These are phyloP conservation scores for Trichoderma gracile DNA, from an alignment of 2,329 filamentous ascomycete species.

Conservation along the genomic window DNA sequence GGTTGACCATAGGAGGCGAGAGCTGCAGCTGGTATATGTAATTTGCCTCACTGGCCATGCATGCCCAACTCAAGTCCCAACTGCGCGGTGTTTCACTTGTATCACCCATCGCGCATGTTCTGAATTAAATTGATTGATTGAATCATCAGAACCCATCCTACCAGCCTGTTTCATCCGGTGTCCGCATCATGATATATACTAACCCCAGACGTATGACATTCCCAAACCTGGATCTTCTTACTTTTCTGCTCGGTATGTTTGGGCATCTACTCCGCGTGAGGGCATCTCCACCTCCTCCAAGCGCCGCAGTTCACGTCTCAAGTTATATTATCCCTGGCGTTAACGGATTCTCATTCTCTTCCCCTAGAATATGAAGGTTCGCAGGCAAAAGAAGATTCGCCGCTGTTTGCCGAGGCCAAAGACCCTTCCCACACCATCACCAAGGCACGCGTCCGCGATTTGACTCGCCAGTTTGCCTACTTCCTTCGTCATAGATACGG, in stretches of 20 bases:
- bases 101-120: background rate
- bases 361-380: constrained; percentile 40
- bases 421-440: constrained; percentile 56
- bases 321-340: background rate
- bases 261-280: background rate
- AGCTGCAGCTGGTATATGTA: background rate
- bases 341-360: too few species aligned
- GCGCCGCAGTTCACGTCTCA: background rate
- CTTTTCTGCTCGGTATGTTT: constrained; percentile 46
- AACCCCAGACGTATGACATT: constrained; percentile 34
- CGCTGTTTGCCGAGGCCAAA: constrained; percentile 59
- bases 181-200: constrained; percentile 41
- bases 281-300: background rate
- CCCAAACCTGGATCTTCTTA: constrained; percentile 46
- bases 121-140: background rate
- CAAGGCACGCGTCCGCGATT: constrained; percentile 49
- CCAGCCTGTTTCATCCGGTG: background rate
- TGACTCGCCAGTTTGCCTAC: constrained; percentile 55
- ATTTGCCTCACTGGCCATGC: background rate
- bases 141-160: background rate
- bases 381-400: constrained; percentile 47
- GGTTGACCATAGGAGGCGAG: background rate
- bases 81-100: too few species aligned
- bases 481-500: constrained; percentile 54
- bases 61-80: too few species aligned